Evolutionary conservation across 176 grass and related monocot species (phyloP).

Genomic region (bread wheat (Triticum aestivum)): IWGSC_CS_RefSeq_v2.1 NC_057807.1:555085396-555085895

Average conservation of each 20-base stretch:
- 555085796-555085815: not conserved
- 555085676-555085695: not conserved
- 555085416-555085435: not conserved
- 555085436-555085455: not conserved
- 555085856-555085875: too few relatives aligned
- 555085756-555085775: not conserved
- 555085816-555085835: not conserved
- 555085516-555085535: not conserved
- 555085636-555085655: not conserved
- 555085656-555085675: not conserved
- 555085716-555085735: not conserved
- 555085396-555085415: not conserved
- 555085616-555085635: not conserved
- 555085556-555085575: not conserved
- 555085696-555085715: not conserved
- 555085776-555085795: too few relatives aligned
- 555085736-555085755: not conserved
- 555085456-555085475: not conserved
- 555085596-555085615: too few relatives aligned
- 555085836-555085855: not conserved
- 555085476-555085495: not conserved
- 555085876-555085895: too few relatives aligned
- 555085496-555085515: not conserved
- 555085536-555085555: conserved; percentile 24
- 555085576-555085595: not conserved